These are phyloP conservation scores for Nitzschia palea DNA, from an alignment of 108 stramenopile species.

Conservation along the genomic window DNA sequence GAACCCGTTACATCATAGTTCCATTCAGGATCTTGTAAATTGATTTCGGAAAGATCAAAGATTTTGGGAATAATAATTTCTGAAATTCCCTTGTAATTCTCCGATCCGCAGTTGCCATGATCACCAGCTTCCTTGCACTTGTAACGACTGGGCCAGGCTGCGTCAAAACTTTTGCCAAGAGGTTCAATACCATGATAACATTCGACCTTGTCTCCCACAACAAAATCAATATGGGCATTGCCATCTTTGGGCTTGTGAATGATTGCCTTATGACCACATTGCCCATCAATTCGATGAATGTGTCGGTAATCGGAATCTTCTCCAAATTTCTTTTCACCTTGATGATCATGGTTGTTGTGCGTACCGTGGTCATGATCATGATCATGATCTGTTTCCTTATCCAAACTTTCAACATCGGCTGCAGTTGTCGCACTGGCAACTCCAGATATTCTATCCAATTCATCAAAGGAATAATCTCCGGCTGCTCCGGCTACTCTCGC, in stretches of 20 bases:
- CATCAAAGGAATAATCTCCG: not conserved
- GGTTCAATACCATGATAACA: conserved; percentile 50
- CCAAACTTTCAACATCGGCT: not conserved
- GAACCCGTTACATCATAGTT: conserved; percentile 29
- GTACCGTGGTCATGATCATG: conserved; percentile 20
- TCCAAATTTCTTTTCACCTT: not conserved
- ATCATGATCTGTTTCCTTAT: conserved; percentile 3
- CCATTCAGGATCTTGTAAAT: conserved; percentile 38
- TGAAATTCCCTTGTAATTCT: conserved; percentile 6
- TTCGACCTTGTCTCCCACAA: conserved; percentile 63
- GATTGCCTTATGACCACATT: conserved; percentile 68
- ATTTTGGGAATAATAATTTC: conserved; percentile 24
- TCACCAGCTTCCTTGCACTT: conserved; percentile 43
- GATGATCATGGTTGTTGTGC: not conserved
- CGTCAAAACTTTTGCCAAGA: conserved; percentile 16
- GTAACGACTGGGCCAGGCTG: conserved; percentile 53
- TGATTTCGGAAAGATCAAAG: conserved; percentile 26
- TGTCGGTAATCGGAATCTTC: conserved; percentile 32
- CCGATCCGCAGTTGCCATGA: conserved; percentile 3
- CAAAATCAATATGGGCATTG: conserved; percentile 64
- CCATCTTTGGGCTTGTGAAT: conserved; percentile 59
- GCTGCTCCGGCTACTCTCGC: not conserved
- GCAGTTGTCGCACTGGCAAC: not conserved
- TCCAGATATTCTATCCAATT: not conserved
- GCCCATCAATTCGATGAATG: conserved; percentile 52